Base-by-base conservation (phyloP, 352 stramenopile genomes). In the Phytophthora ohioensis region DNA sequence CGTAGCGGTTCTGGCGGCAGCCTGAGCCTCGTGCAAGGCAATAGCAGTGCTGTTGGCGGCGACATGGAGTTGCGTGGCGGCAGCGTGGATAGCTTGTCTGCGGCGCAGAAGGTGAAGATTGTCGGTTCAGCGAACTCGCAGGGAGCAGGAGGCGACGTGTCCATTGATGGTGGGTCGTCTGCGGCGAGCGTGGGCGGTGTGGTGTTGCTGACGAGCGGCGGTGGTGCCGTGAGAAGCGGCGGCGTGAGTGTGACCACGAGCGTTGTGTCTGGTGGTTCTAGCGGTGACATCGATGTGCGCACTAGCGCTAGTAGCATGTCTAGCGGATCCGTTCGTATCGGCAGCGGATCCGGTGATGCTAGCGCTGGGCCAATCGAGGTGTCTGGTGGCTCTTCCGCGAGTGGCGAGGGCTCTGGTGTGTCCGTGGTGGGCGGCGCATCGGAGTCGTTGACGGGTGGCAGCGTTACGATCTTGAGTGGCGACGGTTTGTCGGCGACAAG, bases 1-100 rank as follows among this genome's bases (percentile, higher is more conserved):
- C 65, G 65, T 58, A 72, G 65, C 35, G 57, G 49, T 57, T 72
- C 68, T 15, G 68, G 62, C 38, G 68, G 68, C 30, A 58, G 56
- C 15, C 36, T 75, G 49, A 71, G 68, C 52, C 47, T 71, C 38
- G 36, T 67, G 21, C 68, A 75, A 54, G 68, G 68, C 39, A 42
- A 71, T 38, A 59, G 62, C 68, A 58, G 8, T 35, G 45, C 31
- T 35, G 68, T 68, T 11, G 68, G 68, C 47, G 65, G 42, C 57
- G 68, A 76, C 34, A 56, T 76, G 68, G 68, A 75, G 57, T 32
- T 72, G 41, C 21, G 17, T 47, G 68, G 62, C 4, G 68, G 68
- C 17, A 53, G 54, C 32, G 68, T 75, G n/a, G 30, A 39, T 17
- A 71, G 61, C 36, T 41, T 51, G n/a, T 43, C 30, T 12, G 41